These are phyloP conservation scores for Termitomyces sp. DNA, from an alignment of 768 basidiomycete species.

Conservation along the genomic window DNA sequence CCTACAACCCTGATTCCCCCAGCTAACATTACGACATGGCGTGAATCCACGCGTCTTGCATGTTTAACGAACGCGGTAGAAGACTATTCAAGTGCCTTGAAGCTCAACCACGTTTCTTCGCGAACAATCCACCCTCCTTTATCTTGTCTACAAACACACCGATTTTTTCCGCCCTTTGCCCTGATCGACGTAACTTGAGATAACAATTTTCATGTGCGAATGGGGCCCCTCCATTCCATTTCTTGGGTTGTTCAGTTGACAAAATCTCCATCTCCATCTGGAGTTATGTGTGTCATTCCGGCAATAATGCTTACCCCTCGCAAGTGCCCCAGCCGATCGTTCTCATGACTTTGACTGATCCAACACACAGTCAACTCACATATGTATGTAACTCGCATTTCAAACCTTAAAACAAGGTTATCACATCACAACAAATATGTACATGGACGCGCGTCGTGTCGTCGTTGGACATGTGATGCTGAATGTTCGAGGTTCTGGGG, in stretches of 20 bases:
- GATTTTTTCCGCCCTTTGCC: not conserved
- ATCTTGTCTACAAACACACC: not conserved
- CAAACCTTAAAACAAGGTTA: not conserved
- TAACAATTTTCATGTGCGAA: not conserved
- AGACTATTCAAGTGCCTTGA: not conserved
- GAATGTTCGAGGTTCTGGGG: no score
- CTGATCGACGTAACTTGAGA: not conserved
- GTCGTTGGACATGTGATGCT: not conserved
- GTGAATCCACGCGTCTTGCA: not conserved
- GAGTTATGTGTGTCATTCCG: not conserved
- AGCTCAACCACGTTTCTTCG: not conserved
- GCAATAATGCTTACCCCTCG: not conserved
- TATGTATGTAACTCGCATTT: not conserved
- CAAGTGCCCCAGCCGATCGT: not conserved
- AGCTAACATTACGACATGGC: not conserved
- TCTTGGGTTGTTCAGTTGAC: not conserved
- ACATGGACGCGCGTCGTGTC: not conserved
- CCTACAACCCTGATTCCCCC: conserved; percentile 5
- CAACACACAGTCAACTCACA: no score
- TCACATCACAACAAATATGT: not conserved
- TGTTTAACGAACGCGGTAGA: not conserved
- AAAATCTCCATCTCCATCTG: not conserved
- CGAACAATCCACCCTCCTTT: not conserved
- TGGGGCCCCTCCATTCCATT: not conserved
- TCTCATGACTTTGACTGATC: not conserved